Percentiles rank a stretch among this genome's conserved stretches.
Evolutionary conservation across 345 rosid genomes (phyloP).

Genomic region (Linum trigynum): DNA sequence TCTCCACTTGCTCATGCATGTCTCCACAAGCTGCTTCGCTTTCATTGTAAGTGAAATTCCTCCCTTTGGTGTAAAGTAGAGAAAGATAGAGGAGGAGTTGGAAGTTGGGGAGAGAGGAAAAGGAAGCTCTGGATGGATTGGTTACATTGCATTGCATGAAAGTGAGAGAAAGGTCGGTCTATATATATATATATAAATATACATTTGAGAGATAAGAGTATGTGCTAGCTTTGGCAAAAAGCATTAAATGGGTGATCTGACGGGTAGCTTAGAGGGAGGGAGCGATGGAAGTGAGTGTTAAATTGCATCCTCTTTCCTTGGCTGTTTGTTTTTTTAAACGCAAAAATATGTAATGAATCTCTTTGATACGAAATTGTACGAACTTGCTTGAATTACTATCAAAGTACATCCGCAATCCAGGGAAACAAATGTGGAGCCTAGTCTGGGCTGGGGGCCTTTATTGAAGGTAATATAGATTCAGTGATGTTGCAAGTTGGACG

Average conservation of each 20-base stretch:
- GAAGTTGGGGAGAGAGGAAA: slow-evolving; percentile 8
- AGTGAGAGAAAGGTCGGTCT: slow-evolving; percentile 11
- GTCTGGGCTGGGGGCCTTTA: background rate
- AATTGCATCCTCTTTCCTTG: background rate
- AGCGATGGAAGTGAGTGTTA: slow-evolving; percentile 10
- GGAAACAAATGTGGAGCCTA: background rate
- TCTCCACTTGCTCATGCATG: slow-evolving; percentile 46
- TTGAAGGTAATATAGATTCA: slow-evolving; percentile 13
- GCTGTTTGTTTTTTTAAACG: background rate
- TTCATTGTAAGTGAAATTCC: slow-evolving; percentile 14
- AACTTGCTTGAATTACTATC: slow-evolving; percentile 23
- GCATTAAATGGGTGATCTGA: slow-evolving; percentile 44
- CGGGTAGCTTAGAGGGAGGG: slow-evolving; percentile 23
- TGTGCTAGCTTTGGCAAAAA: slow-evolving; percentile 3
- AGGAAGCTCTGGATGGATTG: slow-evolving; percentile 15
- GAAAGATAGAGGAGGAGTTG: background rate
- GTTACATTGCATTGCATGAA: slow-evolving; percentile 10
- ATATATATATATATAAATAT: slow-evolving; percentile 19
- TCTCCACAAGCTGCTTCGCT: slow-evolving; percentile 28
- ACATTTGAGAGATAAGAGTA: slow-evolving; percentile 13
- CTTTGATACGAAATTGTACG: slow-evolving; percentile 55
- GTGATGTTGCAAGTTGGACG: slow-evolving; percentile 38
- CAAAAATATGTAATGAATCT: slow-evolving; percentile 11
- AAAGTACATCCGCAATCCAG: background rate
- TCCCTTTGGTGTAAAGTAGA: background rate